Evolutionary conservation across 768 basidiomycete genomes (phyloP).

Genomic region (Gautieria morchelliformis): DNA sequence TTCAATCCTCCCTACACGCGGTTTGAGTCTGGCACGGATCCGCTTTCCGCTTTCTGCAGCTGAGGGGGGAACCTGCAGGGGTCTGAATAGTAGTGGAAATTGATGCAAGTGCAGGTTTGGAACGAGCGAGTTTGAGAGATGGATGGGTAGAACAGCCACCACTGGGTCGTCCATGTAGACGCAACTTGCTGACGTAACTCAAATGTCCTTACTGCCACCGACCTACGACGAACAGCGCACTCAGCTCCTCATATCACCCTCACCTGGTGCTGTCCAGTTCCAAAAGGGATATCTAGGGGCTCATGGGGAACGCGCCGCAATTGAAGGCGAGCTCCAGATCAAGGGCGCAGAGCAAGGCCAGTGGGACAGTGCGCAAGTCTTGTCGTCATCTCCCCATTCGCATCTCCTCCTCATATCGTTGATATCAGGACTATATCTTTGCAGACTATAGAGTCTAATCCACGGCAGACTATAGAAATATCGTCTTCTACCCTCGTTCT

Average conservation of each 20-base stretch:
- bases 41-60: conserved; percentile 64
- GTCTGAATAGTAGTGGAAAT: conserved; percentile 65
- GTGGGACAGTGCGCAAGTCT: conserved; percentile 65
- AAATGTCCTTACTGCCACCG: conserved; percentile 6
- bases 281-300: conserved; percentile 83
- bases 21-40: conserved; percentile 66
- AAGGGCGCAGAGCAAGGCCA: conserved; percentile 52
- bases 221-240: conserved; percentile 14
- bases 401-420: conserved; percentile 10
- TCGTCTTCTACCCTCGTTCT: conserved; percentile 46
- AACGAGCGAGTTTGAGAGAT: conserved; percentile 50
- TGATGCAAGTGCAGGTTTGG: conserved; percentile 72
- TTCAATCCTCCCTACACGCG: conserved; percentile 51
- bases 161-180: conserved; percentile 44
- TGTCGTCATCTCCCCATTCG: not conserved
- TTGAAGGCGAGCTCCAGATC: conserved; percentile 83
- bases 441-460: conserved; percentile 56
- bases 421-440: conserved; percentile 49
- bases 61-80: conserved; percentile 69
- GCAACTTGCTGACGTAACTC: not conserved
- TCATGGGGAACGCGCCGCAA: conserved; percentile 70
- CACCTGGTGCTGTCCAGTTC: conserved; percentile 61
- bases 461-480: conserved; percentile 58
- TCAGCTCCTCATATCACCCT: conserved; percentile 70
- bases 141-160: conserved; percentile 61